These are phyloP conservation scores for Scleroderma citrinum DNA, from an alignment of 768 basidiomycete species.

Conservation along the genomic window DNA sequence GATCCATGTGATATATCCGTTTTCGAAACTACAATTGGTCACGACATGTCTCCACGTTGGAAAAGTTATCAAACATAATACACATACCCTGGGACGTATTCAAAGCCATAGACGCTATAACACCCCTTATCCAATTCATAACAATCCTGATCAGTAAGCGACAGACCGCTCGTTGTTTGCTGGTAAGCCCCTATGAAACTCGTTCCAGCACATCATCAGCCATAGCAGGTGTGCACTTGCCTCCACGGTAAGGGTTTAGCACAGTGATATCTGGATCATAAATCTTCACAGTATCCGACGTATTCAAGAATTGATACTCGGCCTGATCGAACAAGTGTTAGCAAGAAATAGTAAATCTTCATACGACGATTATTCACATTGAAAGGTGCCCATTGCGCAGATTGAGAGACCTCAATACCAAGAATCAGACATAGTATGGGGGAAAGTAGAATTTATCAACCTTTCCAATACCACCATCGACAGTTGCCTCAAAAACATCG, in stretches of 20 bases:
- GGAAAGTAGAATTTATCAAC: conserved; percentile 16
- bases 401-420: conserved; percentile 44
- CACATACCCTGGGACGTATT: conserved; percentile 39
- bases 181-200: conserved; percentile 27
- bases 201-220: conserved; percentile 18
- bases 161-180: conserved; percentile 35
- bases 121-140: conserved; percentile 38
- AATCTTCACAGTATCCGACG: conserved; percentile 29
- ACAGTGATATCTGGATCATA: conserved; percentile 32
- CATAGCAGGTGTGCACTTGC: conserved; percentile 17
- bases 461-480: conserved; percentile 28
- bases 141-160: conserved; percentile 36
- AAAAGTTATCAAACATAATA: background rate
- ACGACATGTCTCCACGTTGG: background rate
- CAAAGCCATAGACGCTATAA: conserved; percentile 48
- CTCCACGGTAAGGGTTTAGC: conserved; percentile 42
- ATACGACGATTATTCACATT: conserved; percentile 19
- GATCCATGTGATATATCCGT: conserved; percentile 66
- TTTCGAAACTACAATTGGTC: conserved; percentile 34
- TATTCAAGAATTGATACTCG: conserved; percentile 37
- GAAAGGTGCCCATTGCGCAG: conserved; percentile 41
- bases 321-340: conserved; percentile 26
- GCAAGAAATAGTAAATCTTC: background rate
- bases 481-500: conserved; percentile 50
- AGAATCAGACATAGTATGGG: background rate